These are phyloP conservation scores for Acanthamoeba culbertsoni DNA, from an alignment of 208 protist species.

Conservation along the genomic window DNA sequence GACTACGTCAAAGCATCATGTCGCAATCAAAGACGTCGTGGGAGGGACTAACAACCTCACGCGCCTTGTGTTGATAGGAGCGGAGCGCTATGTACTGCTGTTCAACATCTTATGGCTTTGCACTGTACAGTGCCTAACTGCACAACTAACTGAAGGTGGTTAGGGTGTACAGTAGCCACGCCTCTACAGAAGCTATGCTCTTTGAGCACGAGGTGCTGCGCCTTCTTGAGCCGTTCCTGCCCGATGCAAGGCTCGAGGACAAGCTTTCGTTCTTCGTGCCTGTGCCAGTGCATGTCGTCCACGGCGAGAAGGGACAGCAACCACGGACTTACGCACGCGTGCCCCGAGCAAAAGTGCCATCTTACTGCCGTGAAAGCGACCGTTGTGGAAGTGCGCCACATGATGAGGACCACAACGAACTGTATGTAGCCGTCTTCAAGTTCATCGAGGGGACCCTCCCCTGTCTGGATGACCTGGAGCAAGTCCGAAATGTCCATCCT, in stretches of 20 bases:
- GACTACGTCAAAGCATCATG: too few species aligned
- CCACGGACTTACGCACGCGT: neutral
- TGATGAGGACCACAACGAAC: too few species aligned
- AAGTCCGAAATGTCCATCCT: too few species aligned
- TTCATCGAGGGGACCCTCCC: neutral
- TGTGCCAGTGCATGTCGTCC: neutral
- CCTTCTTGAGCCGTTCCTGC: neutral
- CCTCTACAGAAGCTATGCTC: neutral
- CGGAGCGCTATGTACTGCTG: too few species aligned
- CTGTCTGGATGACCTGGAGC: neutral
- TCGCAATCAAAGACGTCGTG: too few species aligned
- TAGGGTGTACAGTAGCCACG: neutral
- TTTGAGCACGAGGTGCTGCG: neutral
- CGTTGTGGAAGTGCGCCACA: too few species aligned
- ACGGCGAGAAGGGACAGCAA: neutral
- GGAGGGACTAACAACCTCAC: too few species aligned
- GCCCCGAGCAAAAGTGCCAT: neutral
- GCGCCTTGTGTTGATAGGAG: too few species aligned
- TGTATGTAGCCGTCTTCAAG: neutral
- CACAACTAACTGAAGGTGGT: too few species aligned
- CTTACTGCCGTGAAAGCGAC: too few species aligned
- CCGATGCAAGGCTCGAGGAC: neutral
- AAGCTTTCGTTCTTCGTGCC: neutral
- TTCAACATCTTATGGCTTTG: too few species aligned
- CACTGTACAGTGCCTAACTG: too few species aligned